A percentile compares a stretch with the other conserved stretches of the same genome.
phyloP scores from a whole-genome alignment of 345 rosid genomes.

The Dovyalis caffra region DNA sequence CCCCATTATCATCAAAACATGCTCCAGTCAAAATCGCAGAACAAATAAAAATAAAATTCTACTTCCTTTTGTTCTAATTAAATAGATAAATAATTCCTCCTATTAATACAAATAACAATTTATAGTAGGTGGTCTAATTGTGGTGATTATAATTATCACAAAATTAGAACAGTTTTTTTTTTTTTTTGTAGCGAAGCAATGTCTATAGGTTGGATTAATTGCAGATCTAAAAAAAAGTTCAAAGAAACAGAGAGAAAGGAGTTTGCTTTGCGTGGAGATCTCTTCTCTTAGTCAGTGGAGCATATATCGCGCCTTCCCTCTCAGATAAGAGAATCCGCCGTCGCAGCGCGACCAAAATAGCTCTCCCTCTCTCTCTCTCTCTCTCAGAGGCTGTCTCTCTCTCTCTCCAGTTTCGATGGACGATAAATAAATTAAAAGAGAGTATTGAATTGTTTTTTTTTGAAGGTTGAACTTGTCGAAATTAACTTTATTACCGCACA shows the following conservation, averaged over 20 bases:
- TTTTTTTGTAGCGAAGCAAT: neutral
- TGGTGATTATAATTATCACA: neutral
- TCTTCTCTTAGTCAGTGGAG: conserved; percentile 7
- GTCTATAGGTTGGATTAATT: neutral
- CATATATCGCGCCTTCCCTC: neutral
- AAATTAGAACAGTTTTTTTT: neutral
- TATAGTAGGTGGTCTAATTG: neutral
- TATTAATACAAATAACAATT: neutral
- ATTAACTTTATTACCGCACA: neutral
- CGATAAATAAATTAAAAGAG: neutral
- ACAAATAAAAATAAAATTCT: neutral
- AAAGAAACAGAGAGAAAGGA: neutral
- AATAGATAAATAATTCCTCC: neutral
- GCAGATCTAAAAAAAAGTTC: conserved; percentile 6
- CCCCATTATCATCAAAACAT: conserved; percentile 21
- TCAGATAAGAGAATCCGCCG: conserved; percentile 4
- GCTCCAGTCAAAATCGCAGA: neutral
- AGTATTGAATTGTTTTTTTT: neutral
- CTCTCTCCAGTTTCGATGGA: neutral
- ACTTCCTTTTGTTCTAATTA: neutral
- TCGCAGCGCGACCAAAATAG: neutral
- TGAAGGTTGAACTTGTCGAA: neutral
- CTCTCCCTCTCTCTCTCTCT: neutral
- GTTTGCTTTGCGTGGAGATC: conserved; percentile 13
- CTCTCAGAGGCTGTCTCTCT: neutral